These are phyloP conservation scores for Neofusicoccum parvum DNA, from an alignment of 2,329 filamentous ascomycete species.

Conservation along the genomic window DNA sequence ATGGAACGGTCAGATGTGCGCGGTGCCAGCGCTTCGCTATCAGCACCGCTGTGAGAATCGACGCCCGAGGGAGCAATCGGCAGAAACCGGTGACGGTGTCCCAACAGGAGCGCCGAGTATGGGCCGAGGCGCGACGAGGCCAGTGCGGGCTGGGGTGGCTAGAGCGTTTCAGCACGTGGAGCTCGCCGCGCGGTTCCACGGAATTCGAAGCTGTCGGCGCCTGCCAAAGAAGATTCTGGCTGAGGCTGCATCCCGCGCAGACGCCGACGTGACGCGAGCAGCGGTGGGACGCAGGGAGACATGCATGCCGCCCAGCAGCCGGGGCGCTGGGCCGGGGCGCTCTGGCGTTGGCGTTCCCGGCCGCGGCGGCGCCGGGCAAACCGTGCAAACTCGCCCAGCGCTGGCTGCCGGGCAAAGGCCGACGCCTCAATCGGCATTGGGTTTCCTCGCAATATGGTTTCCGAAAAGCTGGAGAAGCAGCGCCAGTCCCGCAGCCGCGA, in stretches of 20 bases:
- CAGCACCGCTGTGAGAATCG: background rate
- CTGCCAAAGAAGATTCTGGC: background rate
- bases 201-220: background rate
- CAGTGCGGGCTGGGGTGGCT: background rate
- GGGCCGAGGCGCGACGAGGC: background rate
- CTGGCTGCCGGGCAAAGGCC: background rate
- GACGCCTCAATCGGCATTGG: slow-evolving; percentile 14
- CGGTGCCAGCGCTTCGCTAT: background rate
- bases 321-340: no score
- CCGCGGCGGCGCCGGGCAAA: background rate
- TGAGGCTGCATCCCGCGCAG: background rate
- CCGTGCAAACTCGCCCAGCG: slow-evolving; percentile 3
- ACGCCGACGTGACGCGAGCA: no score
- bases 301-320: no score
- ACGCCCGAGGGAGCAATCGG: background rate
- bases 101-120: background rate
- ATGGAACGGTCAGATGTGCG: background rate
- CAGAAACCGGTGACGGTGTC: background rate
- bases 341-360: no score
- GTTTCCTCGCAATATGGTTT: slow-evolving; percentile 19
- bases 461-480: slow-evolving; percentile 18
- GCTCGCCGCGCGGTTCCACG: background rate
- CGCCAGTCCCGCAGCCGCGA: slow-evolving; percentile 18
- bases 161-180: background rate
- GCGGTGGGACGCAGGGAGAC: no score